Evolutionary conservation across 768 basidiomycete species (phyloP), one percentile per base, ranked within the genome.

Genomic region (Leccinum subgranulosum): DNA sequence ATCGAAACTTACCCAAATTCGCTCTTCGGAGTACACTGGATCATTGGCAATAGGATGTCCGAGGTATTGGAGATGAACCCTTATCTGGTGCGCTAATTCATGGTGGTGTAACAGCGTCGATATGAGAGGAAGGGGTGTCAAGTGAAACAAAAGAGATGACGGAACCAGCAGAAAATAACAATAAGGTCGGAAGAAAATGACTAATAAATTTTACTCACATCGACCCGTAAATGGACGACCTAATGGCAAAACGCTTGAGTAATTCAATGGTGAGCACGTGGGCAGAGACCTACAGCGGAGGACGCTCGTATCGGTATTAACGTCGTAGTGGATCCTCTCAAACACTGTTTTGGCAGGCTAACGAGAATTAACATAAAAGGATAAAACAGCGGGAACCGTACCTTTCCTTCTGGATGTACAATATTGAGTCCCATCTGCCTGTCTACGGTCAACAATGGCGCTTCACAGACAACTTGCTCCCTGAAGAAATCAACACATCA

Each of bases 341-440:
- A 99, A 98, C 5, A 93, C 81, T 0, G 97, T 99, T 71, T 90
- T 90, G 1, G 96, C 92, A 17, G 81, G 81, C 92, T 97, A 64
- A 31, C 39, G 10, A 31, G 19, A 1, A 53, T 54, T 36, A 19
- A n/a, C 19, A 17, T 17, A 12, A 21, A 55, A 28, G 7, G 23
- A 29, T 4, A 21, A 4, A 55, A 7, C 11, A 3, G 34, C 9
- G 41, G 25, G 25, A 31, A 17, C 51, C 74, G 36, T 65, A 92
- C 94, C 81, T 98, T 94, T 45, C 97, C 97, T 56, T 95, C 86
- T 0, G 95, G 93, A 67, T 97, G 93, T 15, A 98, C 92, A 52
- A 98, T 88, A 59, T 98, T 98, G 48, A 99, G 74, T 4, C 97
- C 97, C 87, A 98, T 94, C 69, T 98, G 95, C 52, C 94, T 81